Conservation (phyloP, 2,329 filamentous ascomycete species). For the Fusarium xyrophilum region DNA sequence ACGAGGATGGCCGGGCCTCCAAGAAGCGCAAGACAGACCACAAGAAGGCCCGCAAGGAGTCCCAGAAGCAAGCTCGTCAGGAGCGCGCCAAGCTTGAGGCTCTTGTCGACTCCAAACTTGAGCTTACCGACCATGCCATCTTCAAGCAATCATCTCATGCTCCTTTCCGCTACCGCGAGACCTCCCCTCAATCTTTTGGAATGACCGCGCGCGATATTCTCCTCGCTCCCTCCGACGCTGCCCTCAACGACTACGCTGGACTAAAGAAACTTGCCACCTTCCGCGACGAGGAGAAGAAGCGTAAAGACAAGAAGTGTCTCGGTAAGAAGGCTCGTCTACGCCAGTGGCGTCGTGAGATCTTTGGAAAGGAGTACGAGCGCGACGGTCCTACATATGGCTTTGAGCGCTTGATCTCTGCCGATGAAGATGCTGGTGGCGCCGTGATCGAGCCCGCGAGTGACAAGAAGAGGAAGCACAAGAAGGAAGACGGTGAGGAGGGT, state of each 20-base stretch:
- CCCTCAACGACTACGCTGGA: slow-evolving; percentile 88
- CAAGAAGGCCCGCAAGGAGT: slow-evolving; percentile 63
- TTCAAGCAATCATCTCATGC: slow-evolving; percentile 49
- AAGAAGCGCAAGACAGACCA: slow-evolving; percentile 68
- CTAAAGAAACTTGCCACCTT: slow-evolving; percentile 95
- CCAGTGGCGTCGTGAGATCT: slow-evolving; percentile 78
- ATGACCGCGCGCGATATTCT: slow-evolving; percentile 91
- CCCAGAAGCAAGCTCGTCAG: slow-evolving; percentile 76
- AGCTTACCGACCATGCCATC: slow-evolving; percentile 71
- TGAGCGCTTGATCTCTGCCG: slow-evolving; percentile 49
- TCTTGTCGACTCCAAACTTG: slow-evolving; percentile 81
- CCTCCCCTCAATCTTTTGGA: slow-evolving; percentile 87
- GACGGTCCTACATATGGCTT: slow-evolving; percentile 66
- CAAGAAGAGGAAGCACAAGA: slow-evolving; percentile 17
- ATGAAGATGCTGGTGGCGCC: slow-evolving; percentile 33
- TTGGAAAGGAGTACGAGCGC: slow-evolving; percentile 64
- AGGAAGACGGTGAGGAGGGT: slow-evolving; percentile 8
- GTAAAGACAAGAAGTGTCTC: slow-evolving; percentile 83
- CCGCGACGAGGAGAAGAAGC: slow-evolving; percentile 87
- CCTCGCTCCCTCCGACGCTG: slow-evolving; percentile 80
- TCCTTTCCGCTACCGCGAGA: slow-evolving; percentile 90
- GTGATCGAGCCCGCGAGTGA: slow-evolving; percentile 39
- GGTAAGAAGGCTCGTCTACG: slow-evolving; percentile 91
- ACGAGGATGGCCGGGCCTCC: slow-evolving; percentile 55
- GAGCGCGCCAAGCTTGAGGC: slow-evolving; percentile 85